Percentiles rank a stretch among this genome's conserved stretches.
Conservation (phyloP, 2,329 filamentous ascomycete genomes). For the Amphichorda felina region DNA sequence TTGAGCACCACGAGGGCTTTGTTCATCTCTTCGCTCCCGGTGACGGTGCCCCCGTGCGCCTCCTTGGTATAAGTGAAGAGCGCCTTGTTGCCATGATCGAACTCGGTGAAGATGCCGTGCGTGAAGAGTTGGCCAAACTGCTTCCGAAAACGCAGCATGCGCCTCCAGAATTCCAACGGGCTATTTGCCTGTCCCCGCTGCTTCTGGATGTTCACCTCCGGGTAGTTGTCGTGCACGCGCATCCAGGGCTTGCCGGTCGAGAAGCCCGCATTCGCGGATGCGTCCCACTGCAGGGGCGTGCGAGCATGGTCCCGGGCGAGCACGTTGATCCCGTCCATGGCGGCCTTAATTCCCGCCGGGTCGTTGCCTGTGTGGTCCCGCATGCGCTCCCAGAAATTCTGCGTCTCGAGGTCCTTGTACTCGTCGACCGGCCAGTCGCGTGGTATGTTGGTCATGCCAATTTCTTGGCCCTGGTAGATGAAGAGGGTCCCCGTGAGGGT, state of each 20-base stretch:
- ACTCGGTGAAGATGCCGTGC: conserved; percentile 35
- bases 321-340: conserved; percentile 38
- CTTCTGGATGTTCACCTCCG: conserved; percentile 7
- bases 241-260: conserved; percentile 12
- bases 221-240: conserved; percentile 12
- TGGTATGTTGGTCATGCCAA: conserved; percentile 36
- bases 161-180: conserved; percentile 9
- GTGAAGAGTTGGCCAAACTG: conserved; percentile 10
- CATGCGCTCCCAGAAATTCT: conserved; percentile 22
- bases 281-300: conserved; percentile 35
- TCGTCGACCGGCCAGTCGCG: conserved; percentile 25
- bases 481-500: conserved; percentile 32
- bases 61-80: conserved; percentile 43
- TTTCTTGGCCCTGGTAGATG: conserved; percentile 39
- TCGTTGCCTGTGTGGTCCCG: conserved; percentile 16
- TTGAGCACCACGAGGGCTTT: conserved; percentile 14
- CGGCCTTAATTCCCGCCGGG: conserved; percentile 25
- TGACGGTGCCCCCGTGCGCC: not conserved
- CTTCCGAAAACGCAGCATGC: conserved; percentile 7
- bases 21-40: too few species aligned
- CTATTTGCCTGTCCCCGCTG: conserved; percentile 7
- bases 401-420: conserved; percentile 29
- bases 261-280: conserved; percentile 30
- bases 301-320: conserved; percentile 23
- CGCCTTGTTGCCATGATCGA: conserved; percentile 34